phyloP scores from a whole-genome alignment of 805 yeast genomes.

The Candida yuanshanica region DNA sequence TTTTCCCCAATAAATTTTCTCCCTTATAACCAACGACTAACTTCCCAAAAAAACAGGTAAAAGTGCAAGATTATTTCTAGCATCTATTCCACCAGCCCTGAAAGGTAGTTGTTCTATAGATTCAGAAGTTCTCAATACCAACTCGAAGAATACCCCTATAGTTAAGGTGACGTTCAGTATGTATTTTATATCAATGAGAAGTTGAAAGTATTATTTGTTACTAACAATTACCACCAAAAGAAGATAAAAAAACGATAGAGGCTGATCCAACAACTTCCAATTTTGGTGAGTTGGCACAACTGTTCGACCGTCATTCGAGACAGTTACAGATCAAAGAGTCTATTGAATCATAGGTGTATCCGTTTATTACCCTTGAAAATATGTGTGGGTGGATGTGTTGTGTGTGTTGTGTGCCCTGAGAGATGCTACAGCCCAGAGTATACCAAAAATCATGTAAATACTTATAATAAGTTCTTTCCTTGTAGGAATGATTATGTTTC shows the following conservation, averaged over 20 bases:
- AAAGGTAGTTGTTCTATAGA: slow-evolving; percentile 58
- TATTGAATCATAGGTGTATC: slow-evolving; percentile 34
- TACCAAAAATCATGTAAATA: too few species aligned
- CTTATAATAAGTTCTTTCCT: too few species aligned
- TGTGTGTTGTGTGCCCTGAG: too few species aligned
- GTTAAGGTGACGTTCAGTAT: slow-evolving; percentile 62
- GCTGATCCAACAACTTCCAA: slow-evolving; percentile 56
- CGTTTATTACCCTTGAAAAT: too few species aligned
- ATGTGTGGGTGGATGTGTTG: too few species aligned
- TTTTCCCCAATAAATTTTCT: too few species aligned
- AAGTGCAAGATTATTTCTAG: slow-evolving; percentile 71
- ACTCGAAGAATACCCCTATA: slow-evolving; percentile 45
- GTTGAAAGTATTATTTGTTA: not conserved
- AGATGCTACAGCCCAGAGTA: too few species aligned
- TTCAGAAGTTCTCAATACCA: slow-evolving; percentile 49
- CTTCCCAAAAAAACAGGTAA: too few species aligned
- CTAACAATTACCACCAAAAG: not conserved
- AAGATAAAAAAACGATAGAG: slow-evolving; percentile 68
- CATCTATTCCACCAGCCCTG: slow-evolving; percentile 73
- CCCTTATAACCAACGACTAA: too few species aligned
- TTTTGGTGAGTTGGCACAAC: slow-evolving; percentile 57
- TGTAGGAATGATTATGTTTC: too few species aligned
- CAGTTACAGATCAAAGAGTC: slow-evolving; percentile 70
- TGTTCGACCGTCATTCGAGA: slow-evolving; percentile 80
- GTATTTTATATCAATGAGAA: not conserved